Evolutionary conservation across 345 rosid genomes (phyloP).

Genomic region (Euphorbia tirucalli): DNA sequence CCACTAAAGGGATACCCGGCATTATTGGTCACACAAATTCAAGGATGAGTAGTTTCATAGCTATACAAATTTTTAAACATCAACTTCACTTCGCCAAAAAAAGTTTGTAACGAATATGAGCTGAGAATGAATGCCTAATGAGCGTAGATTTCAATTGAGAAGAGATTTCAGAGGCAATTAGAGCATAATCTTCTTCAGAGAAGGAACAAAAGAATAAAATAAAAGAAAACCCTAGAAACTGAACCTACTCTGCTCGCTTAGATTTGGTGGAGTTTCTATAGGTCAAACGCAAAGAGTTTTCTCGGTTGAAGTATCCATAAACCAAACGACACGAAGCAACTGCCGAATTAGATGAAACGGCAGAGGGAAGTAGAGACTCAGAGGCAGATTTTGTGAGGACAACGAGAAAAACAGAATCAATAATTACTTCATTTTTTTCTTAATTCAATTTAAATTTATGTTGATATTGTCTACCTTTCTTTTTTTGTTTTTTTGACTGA

Average conservation of each 20-base stretch:
- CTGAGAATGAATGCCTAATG: neutral
- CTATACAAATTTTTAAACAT: constrained; percentile 13
- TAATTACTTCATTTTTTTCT: too few relatives aligned
- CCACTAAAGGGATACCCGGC: constrained; percentile 89
- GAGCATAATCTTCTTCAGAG: neutral
- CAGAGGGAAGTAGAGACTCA: neutral
- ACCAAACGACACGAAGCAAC: neutral
- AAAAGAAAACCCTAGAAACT: neutral
- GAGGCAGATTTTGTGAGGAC: neutral
- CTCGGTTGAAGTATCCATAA: neutral
- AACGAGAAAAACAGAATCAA: constrained; percentile 6
- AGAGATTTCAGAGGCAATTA: neutral
- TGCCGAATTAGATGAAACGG: neutral
- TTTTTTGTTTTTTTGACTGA: too few relatives aligned
- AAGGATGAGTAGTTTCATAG: constrained; percentile 32
- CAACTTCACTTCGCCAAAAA: constrained; percentile 7
- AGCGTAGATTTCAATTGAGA: neutral
- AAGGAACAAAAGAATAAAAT: neutral
- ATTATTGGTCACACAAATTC: constrained; percentile 47
- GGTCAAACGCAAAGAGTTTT: neutral
- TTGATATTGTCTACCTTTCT: too few relatives aligned
- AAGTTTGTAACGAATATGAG: neutral
- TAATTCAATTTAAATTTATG: too few relatives aligned
- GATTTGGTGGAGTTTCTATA: neutral
- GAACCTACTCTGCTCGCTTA: neutral